Conservation (phyloP, 129 eudicot species). For the Sambucus nigra region DNA sequence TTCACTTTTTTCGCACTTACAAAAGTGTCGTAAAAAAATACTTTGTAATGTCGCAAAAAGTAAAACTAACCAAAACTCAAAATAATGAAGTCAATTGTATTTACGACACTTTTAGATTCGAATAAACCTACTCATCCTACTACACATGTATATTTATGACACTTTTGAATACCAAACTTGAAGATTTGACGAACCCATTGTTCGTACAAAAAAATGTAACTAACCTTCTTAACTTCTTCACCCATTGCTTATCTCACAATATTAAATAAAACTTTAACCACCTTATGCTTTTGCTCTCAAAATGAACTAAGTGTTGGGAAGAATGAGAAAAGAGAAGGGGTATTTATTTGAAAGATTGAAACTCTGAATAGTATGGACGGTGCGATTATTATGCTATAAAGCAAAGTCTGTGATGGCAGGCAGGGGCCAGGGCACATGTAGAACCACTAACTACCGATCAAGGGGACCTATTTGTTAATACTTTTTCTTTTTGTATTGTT, state of each 20-base stretch:
- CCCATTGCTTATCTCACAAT: slow-evolving; percentile 63
- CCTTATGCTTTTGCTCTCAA: neutral
- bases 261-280: neutral
- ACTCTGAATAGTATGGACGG: slow-evolving; percentile 43
- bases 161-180: neutral
- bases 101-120: too few relatives aligned
- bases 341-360: too few relatives aligned
- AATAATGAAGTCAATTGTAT: too few relatives aligned
- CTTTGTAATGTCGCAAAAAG: too few relatives aligned
- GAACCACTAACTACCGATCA: slow-evolving; percentile 40
- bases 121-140: too few relatives aligned
- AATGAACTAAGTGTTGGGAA: neutral
- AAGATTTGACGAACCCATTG: neutral
- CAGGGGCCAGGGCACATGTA: slow-evolving; percentile 84
- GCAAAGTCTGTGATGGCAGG: slow-evolving; percentile 30
- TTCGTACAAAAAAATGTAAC: too few relatives aligned
- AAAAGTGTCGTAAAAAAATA: too few relatives aligned
- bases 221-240: slow-evolving; percentile 81
- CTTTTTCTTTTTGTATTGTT: slow-evolving; percentile 17
- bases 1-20: too few relatives aligned
- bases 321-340: slow-evolving; percentile 9
- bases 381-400: slow-evolving; percentile 50
- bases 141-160: too few relatives aligned
- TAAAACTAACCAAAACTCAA: too few relatives aligned
- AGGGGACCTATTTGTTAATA: slow-evolving; percentile 7